A percentile compares a stretch with the other conserved stretches of the same genome.
These are phyloP conservation scores for Ascochyta pisi DNA, from an alignment of 2,329 filamentous ascomycete genomes.

Conservation along the genomic window DNA sequence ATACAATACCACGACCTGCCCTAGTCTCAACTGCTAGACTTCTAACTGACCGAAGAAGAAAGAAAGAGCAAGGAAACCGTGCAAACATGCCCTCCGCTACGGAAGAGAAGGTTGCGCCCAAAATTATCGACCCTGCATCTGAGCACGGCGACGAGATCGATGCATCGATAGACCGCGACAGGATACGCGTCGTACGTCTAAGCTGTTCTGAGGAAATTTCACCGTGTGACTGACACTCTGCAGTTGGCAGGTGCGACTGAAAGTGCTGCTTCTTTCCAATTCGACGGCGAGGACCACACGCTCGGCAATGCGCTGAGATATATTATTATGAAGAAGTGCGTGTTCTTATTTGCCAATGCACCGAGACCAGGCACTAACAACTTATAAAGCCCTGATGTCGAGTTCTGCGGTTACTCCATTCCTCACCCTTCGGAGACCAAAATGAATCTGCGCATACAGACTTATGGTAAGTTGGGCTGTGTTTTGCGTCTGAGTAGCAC, in stretches of 20 bases:
- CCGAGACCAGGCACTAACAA: constrained; percentile 1
- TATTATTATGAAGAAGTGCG: constrained; percentile 97
- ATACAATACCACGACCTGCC: background rate
- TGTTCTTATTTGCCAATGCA: no score
- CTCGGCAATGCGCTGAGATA: constrained; percentile 92
- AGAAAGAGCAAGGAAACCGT: constrained; percentile 15
- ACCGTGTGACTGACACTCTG: constrained; percentile 1
- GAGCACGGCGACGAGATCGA: constrained; percentile 41
- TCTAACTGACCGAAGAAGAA: background rate
- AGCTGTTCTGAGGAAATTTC: no score
- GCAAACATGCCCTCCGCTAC: constrained; percentile 32
- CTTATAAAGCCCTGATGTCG: constrained; percentile 78
- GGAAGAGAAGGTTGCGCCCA: constrained; percentile 25
- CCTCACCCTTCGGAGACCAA: constrained; percentile 94
- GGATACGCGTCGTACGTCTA: constrained; percentile 53
- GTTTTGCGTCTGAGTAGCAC: background rate
- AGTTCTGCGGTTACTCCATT: constrained; percentile 98
- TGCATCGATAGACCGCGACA: constrained; percentile 49
- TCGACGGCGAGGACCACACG: constrained; percentile 92
- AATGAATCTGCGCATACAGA: constrained; percentile 98
- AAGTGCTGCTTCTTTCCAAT: constrained; percentile 92
- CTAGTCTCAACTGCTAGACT: background rate
- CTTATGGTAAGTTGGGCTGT: constrained; percentile 71
- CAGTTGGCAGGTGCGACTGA: constrained; percentile 84
- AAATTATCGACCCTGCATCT: constrained; percentile 35